Evolutionary conservation across 1,139 yeast genomes (phyloP), one percentile per base, ranked within the genome.

Genomic region (Pichia sp.): DNA sequence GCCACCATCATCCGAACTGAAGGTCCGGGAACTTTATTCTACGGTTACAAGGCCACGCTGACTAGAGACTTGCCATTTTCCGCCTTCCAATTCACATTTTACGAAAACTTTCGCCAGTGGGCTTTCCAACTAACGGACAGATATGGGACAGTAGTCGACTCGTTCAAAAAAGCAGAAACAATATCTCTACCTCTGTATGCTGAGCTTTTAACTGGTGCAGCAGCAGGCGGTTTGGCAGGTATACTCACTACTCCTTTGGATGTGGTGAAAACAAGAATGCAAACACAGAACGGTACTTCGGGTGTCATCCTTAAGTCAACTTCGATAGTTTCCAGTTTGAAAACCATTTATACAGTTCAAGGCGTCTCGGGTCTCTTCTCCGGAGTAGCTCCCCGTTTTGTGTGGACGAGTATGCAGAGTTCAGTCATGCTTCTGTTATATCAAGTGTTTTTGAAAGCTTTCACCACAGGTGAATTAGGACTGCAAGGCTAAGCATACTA

Each of bases 211-310:
- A 90, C 97, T 0, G 99, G 99, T 55, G 98, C 97, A 0, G 83
- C 90, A 0, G 99, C 99, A 1, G 99, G 99, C 61, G 98, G 97
- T 1, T 73, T 92, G 45, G 96, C 99, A 0, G 99, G 99, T 1
- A 80, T 83, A 0, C 64, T 84, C 8, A 74, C 78, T 1, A 74
- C 77, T 3, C 74, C 74, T 4, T 72, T 90, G 59, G 99, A 93
- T 66, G 99, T 93, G 36, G 85, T 95, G 52, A 93, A 93, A 70
- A 93, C 99, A 1, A 78, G 98, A 62, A 83, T 90, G 51, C 99
- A 92, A 71, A 92, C 98, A 0, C 89, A 85, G 62, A 57, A 62
- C 50, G 61, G 67, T 34, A 64, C 67, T 6, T 56, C 68, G 45
- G 50, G 65, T 34, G 52, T 53, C 56, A 63, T 72, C 7, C 67